phyloP scores from a whole-genome alignment of 2,329 filamentous ascomycete species.

The Alternaria burnsii region DNA sequence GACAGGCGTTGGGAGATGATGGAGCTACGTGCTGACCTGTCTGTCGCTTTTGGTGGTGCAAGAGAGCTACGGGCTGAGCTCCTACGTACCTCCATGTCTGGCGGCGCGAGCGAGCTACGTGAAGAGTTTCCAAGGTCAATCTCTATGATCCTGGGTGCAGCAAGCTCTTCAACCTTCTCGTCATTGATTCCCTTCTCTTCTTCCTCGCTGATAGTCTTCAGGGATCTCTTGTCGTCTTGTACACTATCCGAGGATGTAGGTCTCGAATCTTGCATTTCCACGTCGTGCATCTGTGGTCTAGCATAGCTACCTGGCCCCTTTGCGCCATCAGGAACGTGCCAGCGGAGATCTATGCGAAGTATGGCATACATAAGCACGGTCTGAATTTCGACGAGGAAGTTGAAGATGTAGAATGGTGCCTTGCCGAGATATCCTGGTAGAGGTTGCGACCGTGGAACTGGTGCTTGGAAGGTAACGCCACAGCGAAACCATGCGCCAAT shows the following conservation, averaged over 20 bases:
- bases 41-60: constrained; percentile 1
- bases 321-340: constrained; percentile 77
- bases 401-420: constrained; percentile 80
- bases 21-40: constrained; percentile 12
- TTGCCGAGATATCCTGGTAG: constrained; percentile 77
- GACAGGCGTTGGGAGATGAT: constrained; percentile 17
- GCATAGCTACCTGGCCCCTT: constrained; percentile 54
- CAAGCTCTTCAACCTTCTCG: constrained; percentile 5
- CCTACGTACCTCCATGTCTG: constrained; percentile 4
- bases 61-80: constrained; percentile 9
- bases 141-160: constrained; percentile 11
- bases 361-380: constrained; percentile 73
- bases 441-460: constrained; percentile 55
- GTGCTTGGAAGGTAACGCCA: constrained; percentile 64
- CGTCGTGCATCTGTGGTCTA: constrained; percentile 16
- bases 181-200: constrained; percentile 8
- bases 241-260: constrained; percentile 16
- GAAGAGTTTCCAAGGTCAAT: constrained; percentile 12
- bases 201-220: constrained; percentile 4
- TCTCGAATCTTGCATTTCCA: constrained; percentile 30
- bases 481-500: constrained; percentile 75
- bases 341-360: constrained; percentile 75
- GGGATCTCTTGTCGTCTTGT: constrained; percentile 1
- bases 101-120: neutral
- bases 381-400: constrained; percentile 76